Conservation (phyloP, 371 early-diverging fungal species). For the Mortierella sp. region DNA sequence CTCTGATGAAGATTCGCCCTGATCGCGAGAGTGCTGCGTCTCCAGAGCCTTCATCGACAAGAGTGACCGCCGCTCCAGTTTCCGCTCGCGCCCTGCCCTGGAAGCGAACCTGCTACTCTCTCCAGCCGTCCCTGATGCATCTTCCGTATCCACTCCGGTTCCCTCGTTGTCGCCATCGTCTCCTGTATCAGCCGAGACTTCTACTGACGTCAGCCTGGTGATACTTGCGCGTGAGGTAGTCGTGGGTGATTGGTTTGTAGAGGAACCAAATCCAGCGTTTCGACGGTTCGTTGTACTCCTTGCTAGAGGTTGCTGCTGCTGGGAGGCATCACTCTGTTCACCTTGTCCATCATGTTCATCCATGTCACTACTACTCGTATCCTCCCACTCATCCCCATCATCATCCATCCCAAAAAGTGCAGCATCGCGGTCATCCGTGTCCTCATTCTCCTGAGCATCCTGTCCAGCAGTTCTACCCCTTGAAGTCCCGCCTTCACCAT, state of each 20-base stretch:
- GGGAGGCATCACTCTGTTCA: neutral
- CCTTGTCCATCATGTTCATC: conserved; percentile 4
- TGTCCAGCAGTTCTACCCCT: conserved; percentile 14
- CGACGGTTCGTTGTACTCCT: neutral
- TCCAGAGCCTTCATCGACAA: conserved; percentile 4
- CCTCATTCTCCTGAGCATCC: conserved; percentile 17
- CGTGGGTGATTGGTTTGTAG: neutral
- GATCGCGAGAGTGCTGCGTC: conserved; percentile 9
- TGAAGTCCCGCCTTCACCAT: conserved; percentile 7
- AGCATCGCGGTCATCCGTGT: conserved; percentile 34
- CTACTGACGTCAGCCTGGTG: neutral
- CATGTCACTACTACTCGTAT: conserved; percentile 22
- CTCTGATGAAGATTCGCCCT: conserved; percentile 40
- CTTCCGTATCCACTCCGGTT: conserved; percentile 33
- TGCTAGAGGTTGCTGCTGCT: neutral
- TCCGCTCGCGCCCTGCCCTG: neutral
- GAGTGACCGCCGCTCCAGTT: conserved; percentile 4
- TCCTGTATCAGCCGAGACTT: conserved; percentile 34
- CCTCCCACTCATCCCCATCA: conserved; percentile 41
- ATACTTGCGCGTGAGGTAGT: neutral
- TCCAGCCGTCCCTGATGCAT: conserved; percentile 35
- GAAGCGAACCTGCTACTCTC: conserved; percentile 23
- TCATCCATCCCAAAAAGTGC: conserved; percentile 51
- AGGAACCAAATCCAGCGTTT: neutral
- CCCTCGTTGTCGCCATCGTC: conserved; percentile 43